Conservation (phyloP, 495 filamentous ascomycete genomes). For the Penicillium dipodomyicola region DNA sequence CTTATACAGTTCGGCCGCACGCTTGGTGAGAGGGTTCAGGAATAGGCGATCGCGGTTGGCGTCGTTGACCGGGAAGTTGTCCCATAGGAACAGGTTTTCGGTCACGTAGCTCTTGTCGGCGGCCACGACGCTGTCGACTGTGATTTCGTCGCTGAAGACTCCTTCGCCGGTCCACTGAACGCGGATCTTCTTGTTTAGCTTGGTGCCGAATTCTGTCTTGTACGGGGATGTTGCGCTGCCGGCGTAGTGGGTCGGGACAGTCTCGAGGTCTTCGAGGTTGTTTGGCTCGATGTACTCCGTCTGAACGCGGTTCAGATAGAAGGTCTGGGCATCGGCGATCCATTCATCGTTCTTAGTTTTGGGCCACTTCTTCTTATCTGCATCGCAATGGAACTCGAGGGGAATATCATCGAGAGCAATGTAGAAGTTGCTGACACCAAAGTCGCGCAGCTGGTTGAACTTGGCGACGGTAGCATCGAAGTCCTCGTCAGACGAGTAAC, state of each 20-base stretch:
- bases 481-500: conserved; percentile 14
- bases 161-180: conserved; percentile 22
- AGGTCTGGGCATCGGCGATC: conserved; percentile 18
- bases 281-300: conserved; percentile 12
- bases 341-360: neutral
- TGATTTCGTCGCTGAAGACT: conserved; percentile 20
- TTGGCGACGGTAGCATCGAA: conserved; percentile 15
- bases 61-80: conserved; percentile 22
- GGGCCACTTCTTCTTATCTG: conserved; percentile 12
- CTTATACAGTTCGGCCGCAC: conserved; percentile 13
- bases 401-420: conserved; percentile 19
- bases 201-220: conserved; percentile 20
- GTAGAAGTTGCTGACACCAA: conserved; percentile 18
- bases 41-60: conserved; percentile 17
- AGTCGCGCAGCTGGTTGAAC: conserved; percentile 14
- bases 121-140: conserved; percentile 13
- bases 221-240: conserved; percentile 16
- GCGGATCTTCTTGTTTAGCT: conserved; percentile 19
- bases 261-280: conserved; percentile 16
- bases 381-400: conserved; percentile 15
- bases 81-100: conserved; percentile 18
- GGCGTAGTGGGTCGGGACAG: conserved; percentile 19
- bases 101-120: conserved; percentile 16
- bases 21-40: conserved; percentile 17
- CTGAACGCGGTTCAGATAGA: conserved; percentile 19